Evolutionary conservation across 352 stramenopile genomes (phyloP), one percentile per base, ranked within the genome.

Genomic region (Globisporangium yorkense): DNA sequence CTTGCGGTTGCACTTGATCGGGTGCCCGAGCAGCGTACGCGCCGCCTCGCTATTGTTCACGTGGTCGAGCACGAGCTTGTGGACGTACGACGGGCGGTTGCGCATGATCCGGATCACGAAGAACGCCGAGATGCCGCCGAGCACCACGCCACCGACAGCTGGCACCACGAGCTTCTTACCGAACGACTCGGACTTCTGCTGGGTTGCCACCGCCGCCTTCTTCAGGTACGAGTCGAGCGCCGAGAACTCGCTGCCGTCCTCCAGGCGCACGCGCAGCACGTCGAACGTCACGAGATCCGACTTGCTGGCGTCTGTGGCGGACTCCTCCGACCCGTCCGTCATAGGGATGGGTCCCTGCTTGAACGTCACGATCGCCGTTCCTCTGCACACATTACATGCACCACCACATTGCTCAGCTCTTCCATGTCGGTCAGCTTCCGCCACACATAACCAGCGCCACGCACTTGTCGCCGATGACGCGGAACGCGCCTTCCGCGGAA

Each of bases 41-140:
- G 81, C 81, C 52, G 67, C 60, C n/a, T 80, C 70, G 63, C 74
- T 79, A 61, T 88, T 87, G 63, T 91, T 91, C 16, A 88, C 75
- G 43, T 84, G 79, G 57, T 89, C 81, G 24, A 91, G 61, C 50
- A 84, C 81, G 33, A 91, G 57, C 47, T 89, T 91, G 72, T 89
- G 81, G 62, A 89, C 78, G 73, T 91, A 91, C 57, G 83, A 87
- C 52, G 81, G 75, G 49, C 78, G 76, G 61, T 89, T 89, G 57
- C 77, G 81, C 41, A 91, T 58, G 54, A 91, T 88, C 24, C 81
- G 81, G 55, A 91, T 87, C 24, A 82, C 61, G 39, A 88, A 77
- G 66, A 89, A 91, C 33, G 78, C 84, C 21, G 74, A 70, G 16
- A 91, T 57, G 27, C 81, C 79, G 18, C 81, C 81, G 48, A 91